A percentile compares a stretch with the other conserved stretches of the same genome.
Conservation (phyloP, 306 rosid genomes). For the Pyrus communis region DNA sequence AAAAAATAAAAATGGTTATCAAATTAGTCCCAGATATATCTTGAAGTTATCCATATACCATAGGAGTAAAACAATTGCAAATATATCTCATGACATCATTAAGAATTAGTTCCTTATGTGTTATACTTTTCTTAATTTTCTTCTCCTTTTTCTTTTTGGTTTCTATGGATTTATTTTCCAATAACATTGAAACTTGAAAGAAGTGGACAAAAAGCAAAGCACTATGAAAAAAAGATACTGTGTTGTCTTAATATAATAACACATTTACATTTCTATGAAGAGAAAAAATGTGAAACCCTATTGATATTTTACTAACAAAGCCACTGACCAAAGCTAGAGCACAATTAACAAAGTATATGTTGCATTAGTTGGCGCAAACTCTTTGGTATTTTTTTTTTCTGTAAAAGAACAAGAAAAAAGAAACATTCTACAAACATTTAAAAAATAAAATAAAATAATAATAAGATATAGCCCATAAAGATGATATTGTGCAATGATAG, state of each 20-base stretch:
- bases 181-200: slow-evolving; percentile 11
- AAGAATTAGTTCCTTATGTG: neutral
- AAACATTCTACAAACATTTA: slow-evolving; percentile 45
- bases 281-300: slow-evolving; percentile 12
- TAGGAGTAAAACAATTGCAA: neutral
- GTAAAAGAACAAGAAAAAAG: slow-evolving; percentile 22
- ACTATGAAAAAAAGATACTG: neutral
- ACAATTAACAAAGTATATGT: slow-evolving; percentile 33
- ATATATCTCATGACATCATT: neutral
- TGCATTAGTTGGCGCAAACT: slow-evolving; percentile 51
- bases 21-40: too few relatives aligned
- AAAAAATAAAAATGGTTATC: too few relatives aligned
- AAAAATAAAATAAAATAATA: slow-evolving; percentile 51
- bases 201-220: slow-evolving; percentile 21
- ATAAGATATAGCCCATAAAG: slow-evolving; percentile 24
- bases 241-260: slow-evolving; percentile 6
- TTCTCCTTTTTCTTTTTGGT: neutral
- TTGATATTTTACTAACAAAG: slow-evolving; percentile 19
- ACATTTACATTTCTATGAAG: slow-evolving; percentile 30
- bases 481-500: slow-evolving; percentile 38
- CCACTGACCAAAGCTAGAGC: slow-evolving; percentile 16
- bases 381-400: slow-evolving; percentile 34
- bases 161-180: neutral
- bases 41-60: neutral
- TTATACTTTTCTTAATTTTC: neutral